These are phyloP conservation scores for Gossypium schwendimanii DNA, from an alignment of 441 rosid species.

Conservation along the genomic window DNA sequence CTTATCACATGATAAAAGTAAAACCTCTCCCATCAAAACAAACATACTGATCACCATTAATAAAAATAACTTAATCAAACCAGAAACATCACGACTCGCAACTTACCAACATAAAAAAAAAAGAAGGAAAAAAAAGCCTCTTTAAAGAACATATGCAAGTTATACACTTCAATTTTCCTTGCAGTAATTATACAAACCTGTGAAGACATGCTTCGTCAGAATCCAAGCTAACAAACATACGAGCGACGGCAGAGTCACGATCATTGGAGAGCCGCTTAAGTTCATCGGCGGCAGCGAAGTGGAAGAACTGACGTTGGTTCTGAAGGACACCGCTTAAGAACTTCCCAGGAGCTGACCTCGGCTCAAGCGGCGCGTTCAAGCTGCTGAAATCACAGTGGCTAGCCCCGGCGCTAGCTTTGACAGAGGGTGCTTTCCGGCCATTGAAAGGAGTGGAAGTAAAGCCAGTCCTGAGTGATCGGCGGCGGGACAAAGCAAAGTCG, in stretches of 20 bases:
- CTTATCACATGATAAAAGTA: not conserved
- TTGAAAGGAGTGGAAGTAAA: not conserved
- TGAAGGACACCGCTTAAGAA: conserved; percentile 54
- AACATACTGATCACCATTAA: not conserved
- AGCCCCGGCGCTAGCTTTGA: conserved; percentile 44
- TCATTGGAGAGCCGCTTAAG: conserved; percentile 54
- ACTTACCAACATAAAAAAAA: not conserved
- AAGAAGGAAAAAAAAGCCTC: not conserved
- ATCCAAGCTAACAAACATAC: conserved; percentile 52
- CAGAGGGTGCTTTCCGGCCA: conserved; percentile 9
- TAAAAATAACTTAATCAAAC: not conserved
- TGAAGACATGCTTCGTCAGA: conserved; percentile 72
- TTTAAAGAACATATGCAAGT: not conserved
- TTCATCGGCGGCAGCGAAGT: conserved; percentile 62
- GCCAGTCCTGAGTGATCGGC: not conserved
- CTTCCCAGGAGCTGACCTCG: conserved; percentile 55
- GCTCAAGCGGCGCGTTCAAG: conserved; percentile 75
- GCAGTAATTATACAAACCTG: conserved; percentile 35
- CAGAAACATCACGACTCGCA: not conserved
- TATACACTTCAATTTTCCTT: not conserved
- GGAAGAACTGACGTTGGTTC: conserved; percentile 66
- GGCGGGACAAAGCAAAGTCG: not conserved
- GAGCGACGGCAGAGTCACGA: conserved; percentile 47
- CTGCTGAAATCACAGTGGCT: conserved; percentile 74
- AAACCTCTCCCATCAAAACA: not conserved